Evolutionary conservation across 768 basidiomycete genomes (phyloP), one percentile per base, ranked within the genome.

Genomic region (Kwoniella europaea): DNA sequence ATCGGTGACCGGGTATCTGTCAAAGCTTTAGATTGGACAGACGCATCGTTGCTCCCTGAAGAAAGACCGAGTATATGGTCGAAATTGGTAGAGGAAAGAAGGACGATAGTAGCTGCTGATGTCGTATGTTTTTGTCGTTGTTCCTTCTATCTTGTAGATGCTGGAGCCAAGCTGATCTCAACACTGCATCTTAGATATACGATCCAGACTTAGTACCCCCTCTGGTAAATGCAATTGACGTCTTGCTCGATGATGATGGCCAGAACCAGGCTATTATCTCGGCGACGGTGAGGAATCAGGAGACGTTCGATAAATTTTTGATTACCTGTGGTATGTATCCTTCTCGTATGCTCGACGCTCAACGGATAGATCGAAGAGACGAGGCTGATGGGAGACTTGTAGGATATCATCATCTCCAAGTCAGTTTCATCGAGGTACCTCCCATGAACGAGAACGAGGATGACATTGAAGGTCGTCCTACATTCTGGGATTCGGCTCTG

Each of bases 181-280:
- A 27, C 27, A 27, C 27, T 27, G 27, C 27, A 42, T 5, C 43
- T 65, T 43, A 82, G 82, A 81, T 83, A 27, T 83, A 83, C 68
- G 82, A 83, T 60, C 82, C 82, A 2, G 79, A 79, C 44, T 71
- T 83, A 13, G 69, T 83, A 55, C 73, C 74, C 15, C 69, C 78
- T 10, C 65, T 83, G 4, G 77, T 81, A 12, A 52, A 70, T 3
- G 67, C 79, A 15, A 71, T 82, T 16, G 3, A 46, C 0, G 60
- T 75, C 13, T 71, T 83, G 54, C 59, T 81, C 18, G 55, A 46
- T 35, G 22, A 64, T 20, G 24, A 12, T 44, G 27, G 18, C 10
- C 16, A 68, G 7, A 41, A 44, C 12, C 41, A 65, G 44, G 81
- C 77, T 0, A 67, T 83, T 16, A 71, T 82, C 18, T 78, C 82